phyloP scores from a whole-genome alignment of 2,329 filamentous ascomycete genomes.

The Graphium sp. region DNA sequence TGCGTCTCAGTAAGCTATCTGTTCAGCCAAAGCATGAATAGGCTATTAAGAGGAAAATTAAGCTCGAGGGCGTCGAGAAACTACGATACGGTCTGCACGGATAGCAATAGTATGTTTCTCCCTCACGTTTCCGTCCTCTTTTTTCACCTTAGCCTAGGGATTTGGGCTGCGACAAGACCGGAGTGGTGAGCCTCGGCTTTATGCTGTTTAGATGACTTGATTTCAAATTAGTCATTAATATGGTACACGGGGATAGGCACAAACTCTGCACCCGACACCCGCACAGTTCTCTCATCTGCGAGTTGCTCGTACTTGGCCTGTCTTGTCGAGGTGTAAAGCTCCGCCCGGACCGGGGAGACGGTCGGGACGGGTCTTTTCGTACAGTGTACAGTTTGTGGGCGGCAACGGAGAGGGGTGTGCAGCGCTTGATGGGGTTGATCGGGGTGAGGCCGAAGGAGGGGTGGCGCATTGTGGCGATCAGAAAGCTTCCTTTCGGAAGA shows the following conservation, averaged over 20 bases:
- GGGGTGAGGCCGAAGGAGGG: constrained; percentile 29
- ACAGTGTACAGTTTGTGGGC: constrained; percentile 33
- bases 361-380: constrained; percentile 34
- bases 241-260: constrained; percentile 10
- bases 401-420: constrained; percentile 28
- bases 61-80: too few relatives aligned
- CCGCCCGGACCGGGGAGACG: constrained; percentile 30
- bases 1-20: too few relatives aligned
- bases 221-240: too few relatives aligned
- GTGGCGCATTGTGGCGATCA: constrained; percentile 19
- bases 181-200: too few relatives aligned
- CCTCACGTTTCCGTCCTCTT: too few relatives aligned
- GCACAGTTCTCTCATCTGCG: constrained; percentile 13
- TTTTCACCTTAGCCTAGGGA: too few relatives aligned
- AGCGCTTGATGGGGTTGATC: constrained; percentile 17
- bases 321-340: constrained; percentile 18
- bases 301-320: constrained; percentile 23
- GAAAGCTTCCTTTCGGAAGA: constrained; percentile 23
- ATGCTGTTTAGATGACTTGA: too few relatives aligned
- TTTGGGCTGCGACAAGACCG: too few relatives aligned
- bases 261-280: constrained; percentile 21
- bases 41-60: too few relatives aligned
- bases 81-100: too few relatives aligned
- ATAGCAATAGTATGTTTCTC: too few relatives aligned
- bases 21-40: too few relatives aligned